Evolutionary conservation across 2,329 filamentous ascomycete species (phyloP).

Genomic region (Pyrenophora teres): DNA sequence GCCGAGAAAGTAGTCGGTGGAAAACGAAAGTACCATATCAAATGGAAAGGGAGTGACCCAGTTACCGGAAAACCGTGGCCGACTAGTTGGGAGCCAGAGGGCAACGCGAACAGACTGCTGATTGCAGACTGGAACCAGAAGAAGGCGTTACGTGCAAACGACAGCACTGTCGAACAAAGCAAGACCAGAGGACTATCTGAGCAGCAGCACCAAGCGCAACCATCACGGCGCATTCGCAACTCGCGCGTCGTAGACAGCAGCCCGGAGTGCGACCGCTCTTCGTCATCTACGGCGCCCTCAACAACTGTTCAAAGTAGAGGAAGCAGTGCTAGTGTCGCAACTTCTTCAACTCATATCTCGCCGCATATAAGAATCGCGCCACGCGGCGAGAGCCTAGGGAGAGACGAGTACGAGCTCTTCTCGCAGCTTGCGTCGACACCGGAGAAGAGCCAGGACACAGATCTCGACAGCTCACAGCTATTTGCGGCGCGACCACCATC

Average conservation of each 20-base stretch:
- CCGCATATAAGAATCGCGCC: slow-evolving; percentile 23
- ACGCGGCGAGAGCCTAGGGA: slow-evolving; percentile 23
- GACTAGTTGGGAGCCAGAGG: slow-evolving; percentile 58
- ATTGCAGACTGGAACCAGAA: slow-evolving; percentile 37
- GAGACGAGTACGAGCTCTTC: slow-evolving; percentile 26
- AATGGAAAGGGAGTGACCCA: slow-evolving; percentile 60
- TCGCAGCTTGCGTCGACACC: slow-evolving; percentile 6
- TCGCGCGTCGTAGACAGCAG: slow-evolving; percentile 27
- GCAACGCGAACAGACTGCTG: slow-evolving; percentile 39
- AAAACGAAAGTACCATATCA: slow-evolving; percentile 55
- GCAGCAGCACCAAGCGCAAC: neutral
- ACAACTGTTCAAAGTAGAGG: slow-evolving; percentile 5
- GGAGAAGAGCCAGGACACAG: slow-evolving; percentile 6
- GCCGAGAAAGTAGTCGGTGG: slow-evolving; percentile 25
- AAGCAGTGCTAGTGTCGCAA: neutral
- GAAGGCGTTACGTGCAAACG: neutral
- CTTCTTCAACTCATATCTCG: slow-evolving; percentile 2
- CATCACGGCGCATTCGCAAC: slow-evolving; percentile 7
- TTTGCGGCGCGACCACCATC: slow-evolving; percentile 3
- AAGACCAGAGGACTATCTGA: neutral
- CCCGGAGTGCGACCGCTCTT: slow-evolving; percentile 6
- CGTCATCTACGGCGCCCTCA: neutral
- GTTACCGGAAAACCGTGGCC: slow-evolving; percentile 54
- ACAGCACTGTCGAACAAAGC: too few species aligned
- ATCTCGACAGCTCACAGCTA: slow-evolving; percentile 28